Evolutionary conservation across 2,329 filamentous ascomycete species (phyloP).

Genomic region (Phoma herbarum): DNA sequence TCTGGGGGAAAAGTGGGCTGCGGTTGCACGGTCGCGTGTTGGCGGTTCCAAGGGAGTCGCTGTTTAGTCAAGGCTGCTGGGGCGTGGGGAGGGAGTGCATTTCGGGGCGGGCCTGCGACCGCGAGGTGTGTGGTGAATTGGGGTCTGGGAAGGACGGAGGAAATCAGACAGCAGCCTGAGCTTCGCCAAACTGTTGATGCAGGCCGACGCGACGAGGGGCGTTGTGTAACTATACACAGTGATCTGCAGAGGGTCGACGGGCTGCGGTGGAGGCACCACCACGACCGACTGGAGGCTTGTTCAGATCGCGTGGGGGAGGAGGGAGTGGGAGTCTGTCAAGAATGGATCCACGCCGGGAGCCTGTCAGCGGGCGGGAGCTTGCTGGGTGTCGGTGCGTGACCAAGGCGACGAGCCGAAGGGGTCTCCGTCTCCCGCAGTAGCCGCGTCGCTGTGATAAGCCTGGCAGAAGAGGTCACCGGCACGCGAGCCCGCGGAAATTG

Average conservation of each 20-base stretch:
- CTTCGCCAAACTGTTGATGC: not conserved
- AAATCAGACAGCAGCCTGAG: not conserved
- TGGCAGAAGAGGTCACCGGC: not conserved
- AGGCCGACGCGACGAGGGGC: conserved; percentile 11
- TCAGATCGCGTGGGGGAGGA: conserved; percentile 11
- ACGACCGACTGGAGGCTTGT: conserved; percentile 10
- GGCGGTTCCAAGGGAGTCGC: conserved; percentile 7
- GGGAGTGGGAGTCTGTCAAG: conserved; percentile 2
- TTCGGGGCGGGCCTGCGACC: not conserved
- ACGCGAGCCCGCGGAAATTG: not conserved
- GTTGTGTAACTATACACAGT: conserved; percentile 17
- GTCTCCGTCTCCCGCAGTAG: conserved; percentile 4
- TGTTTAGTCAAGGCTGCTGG: conserved; percentile 15
- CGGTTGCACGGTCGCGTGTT: conserved; percentile 19
- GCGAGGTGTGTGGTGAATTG: not conserved
- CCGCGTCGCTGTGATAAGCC: conserved; percentile 5
- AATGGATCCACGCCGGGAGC: not conserved
- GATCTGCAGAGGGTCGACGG: conserved; percentile 17
- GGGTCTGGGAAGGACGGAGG: not conserved
- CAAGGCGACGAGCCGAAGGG: not conserved
- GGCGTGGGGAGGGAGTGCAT: conserved; percentile 17
- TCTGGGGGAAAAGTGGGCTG: conserved; percentile 18
- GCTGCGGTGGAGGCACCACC: conserved; percentile 5
- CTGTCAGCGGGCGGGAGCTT: not conserved
- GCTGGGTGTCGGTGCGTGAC: not conserved